Percentiles rank a stretch among this genome's conserved stretches.
These are phyloP conservation scores for Neotropicomus parvogracilis DNA, from an alignment of 1,284 basidiomycete genomes.

Conservation along the genomic window DNA sequence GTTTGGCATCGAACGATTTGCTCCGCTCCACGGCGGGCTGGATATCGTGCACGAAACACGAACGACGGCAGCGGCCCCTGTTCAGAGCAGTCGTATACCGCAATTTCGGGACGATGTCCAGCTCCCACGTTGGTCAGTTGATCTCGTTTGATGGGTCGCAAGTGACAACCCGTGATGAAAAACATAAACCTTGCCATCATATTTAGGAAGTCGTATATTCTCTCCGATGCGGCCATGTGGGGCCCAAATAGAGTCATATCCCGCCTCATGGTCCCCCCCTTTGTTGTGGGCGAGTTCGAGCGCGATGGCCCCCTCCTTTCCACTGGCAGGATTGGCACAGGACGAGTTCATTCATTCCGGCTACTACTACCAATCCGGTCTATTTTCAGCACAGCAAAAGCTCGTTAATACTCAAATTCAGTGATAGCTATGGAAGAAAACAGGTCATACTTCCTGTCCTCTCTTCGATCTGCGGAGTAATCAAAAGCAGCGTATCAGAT, in stretches of 20 bases:
- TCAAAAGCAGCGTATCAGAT: constrained; percentile 18
- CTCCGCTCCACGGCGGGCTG: constrained; percentile 21
- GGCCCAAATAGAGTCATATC: background rate
- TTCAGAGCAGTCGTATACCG: constrained; percentile 5
- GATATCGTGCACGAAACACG: constrained; percentile 26
- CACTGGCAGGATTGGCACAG: background rate
- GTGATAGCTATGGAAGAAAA: constrained; percentile 29
- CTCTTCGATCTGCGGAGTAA: constrained; percentile 30
- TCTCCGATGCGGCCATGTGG: constrained; percentile 8
- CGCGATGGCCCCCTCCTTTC: background rate
- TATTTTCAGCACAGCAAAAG: constrained; percentile 2
- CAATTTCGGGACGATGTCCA: constrained; percentile 11
- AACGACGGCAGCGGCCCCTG: constrained; percentile 11
- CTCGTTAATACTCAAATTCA: constrained; percentile 23
- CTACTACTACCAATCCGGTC: background rate
- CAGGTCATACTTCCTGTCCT: constrained; percentile 4
- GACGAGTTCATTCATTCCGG: background rate
- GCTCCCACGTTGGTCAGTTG: constrained; percentile 16
- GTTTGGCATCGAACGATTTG: constrained; percentile 7
- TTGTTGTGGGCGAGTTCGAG: constrained; percentile 2
- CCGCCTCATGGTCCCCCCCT: constrained; percentile 19
- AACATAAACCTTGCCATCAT: constrained; percentile 16
- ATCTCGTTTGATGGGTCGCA: constrained; percentile 12
- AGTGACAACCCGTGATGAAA: constrained; percentile 10
- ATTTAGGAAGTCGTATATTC: constrained; percentile 8